Conservation (phyloP, 768 basidiomycete genomes). For the Russula lepida region DNA sequence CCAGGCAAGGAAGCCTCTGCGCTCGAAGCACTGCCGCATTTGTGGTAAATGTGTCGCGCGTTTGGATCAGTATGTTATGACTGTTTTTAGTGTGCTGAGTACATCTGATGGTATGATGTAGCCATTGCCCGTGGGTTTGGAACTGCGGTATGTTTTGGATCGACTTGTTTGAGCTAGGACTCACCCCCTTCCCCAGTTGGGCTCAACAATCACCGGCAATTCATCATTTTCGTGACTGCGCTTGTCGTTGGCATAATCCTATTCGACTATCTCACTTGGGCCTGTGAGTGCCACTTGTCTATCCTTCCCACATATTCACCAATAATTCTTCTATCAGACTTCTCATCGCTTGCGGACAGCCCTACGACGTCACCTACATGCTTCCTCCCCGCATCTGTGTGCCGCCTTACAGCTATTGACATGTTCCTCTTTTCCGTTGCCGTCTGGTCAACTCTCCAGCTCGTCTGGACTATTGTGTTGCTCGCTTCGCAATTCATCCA, state of each 20-base stretch:
- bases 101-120: slow-evolving; percentile 26
- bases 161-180: not conserved
- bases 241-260: slow-evolving; percentile 72
- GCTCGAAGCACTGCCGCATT: slow-evolving; percentile 91
- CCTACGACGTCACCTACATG: slow-evolving; percentile 50
- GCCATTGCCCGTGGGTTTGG: slow-evolving; percentile 99
- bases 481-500: slow-evolving; percentile 88
- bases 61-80: slow-evolving; percentile 76
- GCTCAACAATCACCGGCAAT: slow-evolving; percentile 89
- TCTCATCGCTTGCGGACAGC: slow-evolving; percentile 38
- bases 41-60: slow-evolving; percentile 87
- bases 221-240: slow-evolving; percentile 82
- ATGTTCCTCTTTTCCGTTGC: slow-evolving; percentile 78
- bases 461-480: slow-evolving; percentile 89
- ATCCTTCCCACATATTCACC: not conserved
- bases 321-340: slow-evolving; percentile 36
- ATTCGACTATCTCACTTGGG: slow-evolving; percentile 79
- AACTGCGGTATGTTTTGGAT: slow-evolving; percentile 67
- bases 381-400: slow-evolving; percentile 58
- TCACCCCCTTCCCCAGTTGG: slow-evolving; percentile 50
- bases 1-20: slow-evolving; percentile 78
- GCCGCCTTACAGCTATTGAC: slow-evolving; percentile 62
- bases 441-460: slow-evolving; percentile 83
- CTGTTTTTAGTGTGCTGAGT: not conserved
- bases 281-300: slow-evolving; percentile 51